Base-by-base conservation (phyloP, 23 red algal species). In the Gracilariopsis chorda region DNA sequence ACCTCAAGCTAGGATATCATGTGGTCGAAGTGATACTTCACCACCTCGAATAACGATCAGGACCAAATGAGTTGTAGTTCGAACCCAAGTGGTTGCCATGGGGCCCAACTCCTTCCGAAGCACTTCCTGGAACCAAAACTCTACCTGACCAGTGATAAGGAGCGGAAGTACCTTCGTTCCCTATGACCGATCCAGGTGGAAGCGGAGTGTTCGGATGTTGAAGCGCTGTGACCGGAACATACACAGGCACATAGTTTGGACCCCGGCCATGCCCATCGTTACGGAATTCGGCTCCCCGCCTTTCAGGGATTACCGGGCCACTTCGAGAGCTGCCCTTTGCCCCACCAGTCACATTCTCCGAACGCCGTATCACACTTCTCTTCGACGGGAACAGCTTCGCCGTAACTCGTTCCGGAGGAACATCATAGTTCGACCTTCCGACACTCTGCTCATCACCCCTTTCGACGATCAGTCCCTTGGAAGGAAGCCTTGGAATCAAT, bases 161-260 rank as follows among this genome's bases (percentile, higher is more conserved):
- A 47, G 2, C 37, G 11, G 36, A 25, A 11, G 40, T 37, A 46
- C 20, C 12, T 0, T 73, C 67, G 0, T 36, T 23, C 14, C 67
- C 67, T 2, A 73, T 36, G 28, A 73, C 47, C 4, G 67, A 73
- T 4, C 67, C 67, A 46, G 67, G 67, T 1, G 67, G 67, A 45
- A 73, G 19, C 67, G 42, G 67, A 46, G 39, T 5, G 62, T 49
- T 69, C 2, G 85, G 65, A 63, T 87, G 82, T 37, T 89, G 85
- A 46, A 89, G 48, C n/a, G 85, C 85, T 13, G 69, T 78, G 28
- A 89, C 78, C 2, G 85, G 85, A 48, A 89, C 85, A 46, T 89
- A 89, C 34, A 89, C 58, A 0, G 85, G 85, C 29, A 89, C 85
- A 76, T 77, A 75, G 53, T 89, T 69, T 17, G 82, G 82, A n/a